Base-by-base conservation (phyloP, 495 filamentous ascomycete species). In the Neurospora cerealis region DNA sequence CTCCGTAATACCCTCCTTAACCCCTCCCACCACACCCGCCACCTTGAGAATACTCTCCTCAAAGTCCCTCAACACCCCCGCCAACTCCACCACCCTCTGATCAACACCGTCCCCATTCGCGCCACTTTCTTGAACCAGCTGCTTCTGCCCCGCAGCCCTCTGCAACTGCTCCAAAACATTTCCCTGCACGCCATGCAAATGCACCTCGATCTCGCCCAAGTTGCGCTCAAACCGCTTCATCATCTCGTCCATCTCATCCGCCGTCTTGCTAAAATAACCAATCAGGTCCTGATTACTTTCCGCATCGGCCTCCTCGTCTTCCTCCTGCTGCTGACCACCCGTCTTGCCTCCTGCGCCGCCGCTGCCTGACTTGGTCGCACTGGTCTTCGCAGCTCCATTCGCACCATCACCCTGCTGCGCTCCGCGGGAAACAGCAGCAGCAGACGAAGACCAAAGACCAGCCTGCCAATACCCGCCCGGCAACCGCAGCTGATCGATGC, bases 201-300 rank as follows among this genome's bases (percentile, higher is more conserved):
- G 93, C 75, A 89, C 86, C 81, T 97, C 94, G 70, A 97, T 93
- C 80, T 97, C 93, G 69, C 87, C 84, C 70, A 97, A 81, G 73
- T 91, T 93, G 38, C 84, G 81, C 75, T 89, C 87, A 79, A 94
- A 94, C 75, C 82, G 85, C 8, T 86, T 85, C 40, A 95, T 86
- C 37, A 91, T 90, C 8, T 84, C 80, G 9, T 87, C 83, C 88
- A 97, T 91, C 75, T 91, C 92, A 69, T 93, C 89, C 0, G 91
- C 87, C 21, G 91, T 89, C 60, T 86, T 86, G 7, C 88, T 89
- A 81, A 97, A 96, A 81, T 91, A 96, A 46, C 88, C 87, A 48
- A 97, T 89, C 36, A 97, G 83, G 76, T 92, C 90, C 48, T 88
- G 85, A 73, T 83, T 84, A 36, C 73, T 78, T 73, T 91, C 89